Evolutionary conservation across 768 basidiomycete genomes (phyloP).

Genomic region (Panaeolus papilionaceus): DNA sequence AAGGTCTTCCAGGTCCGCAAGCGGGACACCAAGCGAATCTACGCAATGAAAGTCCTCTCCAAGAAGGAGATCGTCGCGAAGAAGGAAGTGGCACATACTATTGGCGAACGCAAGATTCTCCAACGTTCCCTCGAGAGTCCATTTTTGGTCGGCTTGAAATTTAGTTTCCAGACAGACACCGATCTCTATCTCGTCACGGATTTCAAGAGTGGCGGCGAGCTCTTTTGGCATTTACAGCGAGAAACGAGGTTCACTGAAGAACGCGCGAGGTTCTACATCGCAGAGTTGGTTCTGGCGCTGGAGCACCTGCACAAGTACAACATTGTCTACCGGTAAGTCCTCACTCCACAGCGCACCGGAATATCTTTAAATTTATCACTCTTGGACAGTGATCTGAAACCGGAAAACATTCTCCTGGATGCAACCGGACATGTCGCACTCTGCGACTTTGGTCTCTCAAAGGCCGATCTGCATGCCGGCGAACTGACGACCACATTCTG

Average conservation of each 20-base stretch:
- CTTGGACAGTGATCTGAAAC: slow-evolving; percentile 83
- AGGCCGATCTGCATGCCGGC: slow-evolving; percentile 91
- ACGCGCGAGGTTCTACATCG: slow-evolving; percentile 94
- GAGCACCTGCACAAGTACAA: slow-evolving; percentile 98
- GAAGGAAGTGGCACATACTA: slow-evolving; percentile 99
- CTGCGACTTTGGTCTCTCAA: slow-evolving; percentile 98
- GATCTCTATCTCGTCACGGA: slow-evolving; percentile 98
- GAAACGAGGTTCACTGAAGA: slow-evolving; percentile 95
- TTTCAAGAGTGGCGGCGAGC: slow-evolving; percentile 97
- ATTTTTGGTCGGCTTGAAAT: slow-evolving; percentile 98
- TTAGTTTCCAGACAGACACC: slow-evolving; percentile 95
- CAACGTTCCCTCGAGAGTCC: slow-evolving; percentile 93
- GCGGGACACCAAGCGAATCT: slow-evolving; percentile 96
- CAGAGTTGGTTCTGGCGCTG: slow-evolving; percentile 92
- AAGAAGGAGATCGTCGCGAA: slow-evolving; percentile 99
- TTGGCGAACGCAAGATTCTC: slow-evolving; percentile 98
- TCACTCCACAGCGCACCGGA: slow-evolving; percentile 17
- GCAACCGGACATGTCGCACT: slow-evolving; percentile 98
- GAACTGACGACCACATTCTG: slow-evolving; percentile 99
- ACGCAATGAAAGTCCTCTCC: slow-evolving; percentile 99
- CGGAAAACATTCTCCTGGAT: slow-evolving; percentile 97
- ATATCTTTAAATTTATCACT: slow-evolving; percentile 13
- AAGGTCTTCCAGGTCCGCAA: slow-evolving; percentile 99
- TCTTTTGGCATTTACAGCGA: slow-evolving; percentile 98
- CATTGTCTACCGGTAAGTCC: slow-evolving; percentile 86